Evolutionary conservation across 345 rosid genomes (phyloP), one percentile per base, ranked within the genome.

Genomic region (Acer saccharum): DNA sequence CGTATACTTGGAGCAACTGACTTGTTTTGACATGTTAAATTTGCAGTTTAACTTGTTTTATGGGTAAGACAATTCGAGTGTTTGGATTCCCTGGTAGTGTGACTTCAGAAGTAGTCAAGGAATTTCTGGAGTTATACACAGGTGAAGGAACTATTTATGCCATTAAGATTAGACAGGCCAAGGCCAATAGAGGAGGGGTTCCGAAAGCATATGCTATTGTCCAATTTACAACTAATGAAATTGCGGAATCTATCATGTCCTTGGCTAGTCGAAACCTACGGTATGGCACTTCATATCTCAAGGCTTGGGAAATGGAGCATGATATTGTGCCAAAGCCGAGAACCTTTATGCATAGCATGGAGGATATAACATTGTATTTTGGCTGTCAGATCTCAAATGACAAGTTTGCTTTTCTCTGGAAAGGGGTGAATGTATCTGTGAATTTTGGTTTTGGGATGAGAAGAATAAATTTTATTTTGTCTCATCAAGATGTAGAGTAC

Each of bases 321-420:
- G 97, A 92, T 82, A 88, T 89, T 57, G 87, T 90, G 25, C 95
- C 93, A 0, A 91, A 70, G 71, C 96, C 97, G 0, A 78, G 94
- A 81, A 80, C 79, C 48, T 79, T 74, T 3, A 8, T 69, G n/a
- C 88, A 86, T 69, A 73, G 18, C 48, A 83, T 91, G 72, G 82
- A 89, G 10, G 66, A 65, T 43, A 21, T 84, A 39, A 81, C 50
- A 8, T 69, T 94, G 89, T 80, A 82, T 75, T 90, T 91, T 76
- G 97, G 98, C 35, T 93, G 95, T 81, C 97, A 90, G 69, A 78
- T 85, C 21, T 86, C 94, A 0, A 58, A 84, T 0, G 82, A 81
- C 10, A 84, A 74, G 75, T 77, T 94, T 71, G 84, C 81, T n/a
- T 83, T 79, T 73, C 75, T 94, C 3, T 93, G 97, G 94, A 68